Base-by-base conservation (phyloP, 495 filamentous ascomycete genomes). In the Hyaloscypha bicolor region DNA sequence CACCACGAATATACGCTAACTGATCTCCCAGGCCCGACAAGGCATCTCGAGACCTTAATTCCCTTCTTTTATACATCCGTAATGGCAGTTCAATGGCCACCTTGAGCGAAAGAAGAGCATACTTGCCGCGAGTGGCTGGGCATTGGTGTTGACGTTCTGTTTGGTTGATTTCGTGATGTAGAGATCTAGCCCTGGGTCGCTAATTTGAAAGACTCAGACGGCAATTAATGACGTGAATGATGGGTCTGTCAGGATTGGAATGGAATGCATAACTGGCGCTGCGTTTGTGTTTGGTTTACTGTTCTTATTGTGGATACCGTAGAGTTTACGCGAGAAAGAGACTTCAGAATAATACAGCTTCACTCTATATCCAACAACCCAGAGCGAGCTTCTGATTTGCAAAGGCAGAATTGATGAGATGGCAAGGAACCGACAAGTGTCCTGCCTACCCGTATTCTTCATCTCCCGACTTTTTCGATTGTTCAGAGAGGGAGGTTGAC, bases 41-140 rank as follows among this genome's bases (percentile, higher is more conserved):
- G 73, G 73, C 37, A 68, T 74, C 56, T 69, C 67, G 3, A 57
- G 65, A 63, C 68, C 71, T 48, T 73, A 55, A 65, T 58, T 9
- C 2, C 22, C 25, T n/a, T 37, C 35, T 37, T 8, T 37, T 37
- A 37, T 8, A 37, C 35, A 1, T 37, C 35, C 12, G 35, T 37
- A 37, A 37, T 37, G 35, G 6, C 35, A 37, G 12, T 12, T 37
- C 12, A 12, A 25, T 25, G 25, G 25, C 25, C 25, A 25, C 8
- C 55, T 58, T 58, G 22, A 31, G 9, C 8, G 9, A 29, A 29
- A 12, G 29, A 60, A 32, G 56, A 60, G 31, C 30, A 60, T 32
- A 33, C 56, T 19, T 37, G 56, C 14, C 56, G 5, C 32, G 56
- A 60, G 21, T 1, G 51, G 22, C 25, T 32, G 55, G 55, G 21